Evolutionary conservation across 352 stramenopile species (phyloP).

Genomic region (Globisporangium paroecandrum): DNA sequence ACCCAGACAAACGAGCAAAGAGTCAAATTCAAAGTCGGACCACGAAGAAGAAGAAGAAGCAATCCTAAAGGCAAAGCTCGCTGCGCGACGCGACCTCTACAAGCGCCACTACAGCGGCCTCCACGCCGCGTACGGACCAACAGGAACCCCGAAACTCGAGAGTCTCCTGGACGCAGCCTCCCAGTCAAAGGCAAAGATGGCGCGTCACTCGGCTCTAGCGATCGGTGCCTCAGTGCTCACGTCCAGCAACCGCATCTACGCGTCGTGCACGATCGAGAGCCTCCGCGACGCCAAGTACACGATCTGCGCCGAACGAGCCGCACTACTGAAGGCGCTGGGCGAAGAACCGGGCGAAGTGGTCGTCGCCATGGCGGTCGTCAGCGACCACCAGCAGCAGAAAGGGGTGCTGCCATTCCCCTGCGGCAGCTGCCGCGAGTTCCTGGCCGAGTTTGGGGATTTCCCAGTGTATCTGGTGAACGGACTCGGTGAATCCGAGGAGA

Average conservation of each 20-base stretch:
- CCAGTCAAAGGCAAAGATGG: slow-evolving; percentile 24
- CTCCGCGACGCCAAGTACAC: slow-evolving; percentile 28
- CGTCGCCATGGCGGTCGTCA: slow-evolving; percentile 54
- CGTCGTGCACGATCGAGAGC: slow-evolving; percentile 37
- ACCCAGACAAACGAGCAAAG: slow-evolving; percentile 5
- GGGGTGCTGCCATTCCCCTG: slow-evolving; percentile 53
- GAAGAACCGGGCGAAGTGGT: slow-evolving; percentile 23
- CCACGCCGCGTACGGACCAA: slow-evolving; percentile 25
- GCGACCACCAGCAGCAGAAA: slow-evolving; percentile 31
- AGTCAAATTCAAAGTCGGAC: not conserved
- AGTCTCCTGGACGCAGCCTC: slow-evolving; percentile 50
- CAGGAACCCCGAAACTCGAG: slow-evolving; percentile 39
- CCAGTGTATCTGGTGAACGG: slow-evolving; percentile 65
- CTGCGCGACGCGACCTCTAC: slow-evolving; percentile 39
- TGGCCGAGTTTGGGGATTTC: slow-evolving; percentile 71
- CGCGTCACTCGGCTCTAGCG: slow-evolving; percentile 28
- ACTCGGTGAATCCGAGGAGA: slow-evolving; percentile 44
- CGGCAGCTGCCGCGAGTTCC: slow-evolving; percentile 61
- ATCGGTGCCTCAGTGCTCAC: slow-evolving; percentile 60
- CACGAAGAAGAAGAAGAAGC: slow-evolving; percentile 2
- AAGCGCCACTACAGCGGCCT: slow-evolving; percentile 45
- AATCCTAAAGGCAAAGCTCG: slow-evolving; percentile 31
- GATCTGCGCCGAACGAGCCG: slow-evolving; percentile 57
- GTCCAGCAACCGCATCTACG: slow-evolving; percentile 36
- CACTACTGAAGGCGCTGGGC: slow-evolving; percentile 45